Evolutionary conservation across 352 stramenopile genomes (phyloP), one percentile per base, ranked within the genome.

Genomic region (Globisporangium apiculatum): DNA sequence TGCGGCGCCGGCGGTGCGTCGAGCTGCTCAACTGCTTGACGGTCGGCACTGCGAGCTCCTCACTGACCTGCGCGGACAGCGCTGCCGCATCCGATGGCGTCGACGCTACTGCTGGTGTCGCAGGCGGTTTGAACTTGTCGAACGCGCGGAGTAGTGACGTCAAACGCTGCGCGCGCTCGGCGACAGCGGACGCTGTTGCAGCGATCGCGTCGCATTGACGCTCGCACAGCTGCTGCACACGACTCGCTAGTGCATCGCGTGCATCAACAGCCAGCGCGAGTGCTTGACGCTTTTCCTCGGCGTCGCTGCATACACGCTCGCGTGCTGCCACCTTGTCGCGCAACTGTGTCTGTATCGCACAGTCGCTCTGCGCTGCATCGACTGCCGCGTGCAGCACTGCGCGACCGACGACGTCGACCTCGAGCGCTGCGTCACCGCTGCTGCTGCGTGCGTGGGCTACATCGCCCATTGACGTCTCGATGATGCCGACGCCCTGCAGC

Each of bases 401-500:
- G 36, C 63, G 64, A 0, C 75, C 76, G 9, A 75, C 54, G 50
- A 49, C 43, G 60, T 84, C 63, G n/a, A 86, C 76, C 57, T 83
- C 72, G n/a, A 86, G 57, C 24, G 78, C 62, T 31, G 24, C 24
- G 24, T 31, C 24, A 31, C 24, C 24, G 7, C 68, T 41, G 3
- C 9, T 37, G 6, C 55, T 51, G 9, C 53, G 36, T 40, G 53
- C 45, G 24, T 52, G 46, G 12, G 52, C 47, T 4, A 41, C 7
- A 11, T 79, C 72, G 3, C 63, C 45, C 6, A 53, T 71, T 18
- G 75, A 86, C 18, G 71, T 78, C 51, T 86, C 75, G 37, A 79
- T 60, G 12, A 82, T 62, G 54, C 65, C 72, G 24, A 83, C 62
- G 47, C 75, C 75, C 42, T 86, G 71, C 18, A 86, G 73, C 53